A percentile compares a stretch with the other conserved stretches of the same genome.
Evolutionary conservation across 129 eudicot species (phyloP).

Genomic region (Chrysanthemum makinoi): DNA sequence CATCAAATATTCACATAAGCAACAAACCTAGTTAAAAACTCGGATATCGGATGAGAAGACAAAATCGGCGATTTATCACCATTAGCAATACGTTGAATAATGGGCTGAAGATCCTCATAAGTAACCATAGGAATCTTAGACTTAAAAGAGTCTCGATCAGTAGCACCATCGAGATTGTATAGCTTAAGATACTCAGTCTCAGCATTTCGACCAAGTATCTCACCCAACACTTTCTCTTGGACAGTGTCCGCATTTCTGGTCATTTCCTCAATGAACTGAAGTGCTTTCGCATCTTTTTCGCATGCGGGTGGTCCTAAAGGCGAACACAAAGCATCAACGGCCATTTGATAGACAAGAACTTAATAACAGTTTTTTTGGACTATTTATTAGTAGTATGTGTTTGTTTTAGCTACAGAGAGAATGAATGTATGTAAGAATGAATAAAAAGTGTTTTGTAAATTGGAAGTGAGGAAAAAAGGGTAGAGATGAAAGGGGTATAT

Average conservation of each 20-base stretch:
- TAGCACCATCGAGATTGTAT: conserved; percentile 52
- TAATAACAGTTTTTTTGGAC: no score
- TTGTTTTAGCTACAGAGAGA: neutral
- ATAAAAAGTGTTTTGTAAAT: neutral
- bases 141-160: conserved; percentile 63
- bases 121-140: conserved; percentile 68
- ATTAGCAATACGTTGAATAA: conserved; percentile 75
- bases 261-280: conserved; percentile 88
- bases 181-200: conserved; percentile 66
- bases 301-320: conserved; percentile 86
- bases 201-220: conserved; percentile 69
- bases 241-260: conserved; percentile 73
- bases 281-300: conserved; percentile 87
- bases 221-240: conserved; percentile 64
- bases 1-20: no score
- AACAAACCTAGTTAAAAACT: conserved; percentile 80
- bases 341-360: conserved; percentile 39
- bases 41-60: conserved; percentile 79
- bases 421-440: neutral
- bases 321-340: conserved; percentile 71
- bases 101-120: conserved; percentile 91
- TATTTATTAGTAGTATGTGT: neutral
- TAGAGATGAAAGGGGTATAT: conserved; percentile 26
- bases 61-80: conserved; percentile 87
- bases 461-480: conserved; percentile 19